Evolutionary conservation across 257 asterid species (phyloP), one percentile per base, ranked within the genome.

Genomic region (Phtheirospermum japonicum): DNA sequence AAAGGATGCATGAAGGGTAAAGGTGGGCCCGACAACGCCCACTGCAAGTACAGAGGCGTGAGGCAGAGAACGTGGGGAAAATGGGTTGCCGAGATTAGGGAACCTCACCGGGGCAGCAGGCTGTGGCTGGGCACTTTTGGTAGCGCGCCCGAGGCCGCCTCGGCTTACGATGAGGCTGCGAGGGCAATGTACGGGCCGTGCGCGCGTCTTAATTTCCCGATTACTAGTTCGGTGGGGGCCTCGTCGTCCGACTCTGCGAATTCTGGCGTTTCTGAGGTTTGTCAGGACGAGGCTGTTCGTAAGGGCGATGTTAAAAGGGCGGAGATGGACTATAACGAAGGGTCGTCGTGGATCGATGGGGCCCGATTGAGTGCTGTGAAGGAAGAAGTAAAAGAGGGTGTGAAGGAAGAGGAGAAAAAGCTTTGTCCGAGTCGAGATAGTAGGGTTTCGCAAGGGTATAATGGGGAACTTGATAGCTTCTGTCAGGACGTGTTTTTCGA

Each of bases 61-160:
- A 76, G 90, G 68, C 90, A 83, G 80, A 73, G 90, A 65, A 83
- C 85, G 0, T 83, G 90, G 90, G 87, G 90, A 9, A 83, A 80
- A 74, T 83, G 90, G 90, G 90, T 83, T 23, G 81, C 90, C 1
- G 90, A 83, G 75, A 83, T 83, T n/a, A 64, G 90, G 45, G 90
- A 80, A 76, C 90, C 90, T 0, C 79, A 74, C 36, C 34, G 83
- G 43, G 87, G 87, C 16, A 71, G 64, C 33, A 76, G 90, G 63
- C 56, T 83, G 7, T 83, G 90, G 90, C 33, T 83, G 14, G 90
- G 90, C 10, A 83, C 85, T 0, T 83, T 71, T 5, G 37, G 70
- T 48, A 77, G 76, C 2, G 87, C 79, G 0, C 9, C 19, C 0
- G 85, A 80, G 12, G 90, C 90, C 36, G 90, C 90, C 45, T 63